These are phyloP conservation scores for Trichosanthes truncata DNA, from an alignment of 306 rosid species.

Conservation along the genomic window DNA sequence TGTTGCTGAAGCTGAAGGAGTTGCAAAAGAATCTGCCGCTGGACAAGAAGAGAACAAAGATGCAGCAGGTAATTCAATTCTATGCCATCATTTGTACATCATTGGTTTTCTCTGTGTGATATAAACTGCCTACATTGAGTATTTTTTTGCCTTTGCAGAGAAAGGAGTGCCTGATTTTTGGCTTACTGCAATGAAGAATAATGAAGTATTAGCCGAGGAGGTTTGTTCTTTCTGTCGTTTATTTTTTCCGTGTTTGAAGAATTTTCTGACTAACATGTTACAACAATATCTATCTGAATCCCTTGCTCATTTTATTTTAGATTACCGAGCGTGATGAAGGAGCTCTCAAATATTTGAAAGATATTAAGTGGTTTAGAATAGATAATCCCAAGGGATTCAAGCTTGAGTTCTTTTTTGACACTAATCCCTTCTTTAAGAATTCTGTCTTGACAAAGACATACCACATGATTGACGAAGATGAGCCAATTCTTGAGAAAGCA, in stretches of 20 bases:
- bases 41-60: conserved; percentile 36
- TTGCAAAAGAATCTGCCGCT: conserved; percentile 21
- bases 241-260: background rate
- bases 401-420: conserved; percentile 70
- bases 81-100: background rate
- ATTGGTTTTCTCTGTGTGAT: background rate
- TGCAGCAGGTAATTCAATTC: conserved; percentile 29
- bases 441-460: conserved; percentile 68
- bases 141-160: conserved; percentile 27
- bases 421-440: conserved; percentile 71
- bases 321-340: conserved; percentile 87
- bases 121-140: background rate
- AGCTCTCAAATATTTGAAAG: conserved; percentile 70
- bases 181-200: conserved; percentile 86
- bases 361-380: conserved; percentile 75
- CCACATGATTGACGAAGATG: conserved; percentile 90
- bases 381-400: conserved; percentile 85
- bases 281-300: background rate
- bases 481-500: conserved; percentile 83
- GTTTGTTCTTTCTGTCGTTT: conserved; percentile 22
- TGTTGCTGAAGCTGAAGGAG: conserved; percentile 58
- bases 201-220: conserved; percentile 84
- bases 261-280: background rate
- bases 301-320: conserved; percentile 11
- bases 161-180: conserved; percentile 85